Evolutionary conservation across 2,329 filamentous ascomycete genomes (phyloP), one percentile per base, ranked within the genome.

Genomic region (Acephala macrosclerotiorum): DNA sequence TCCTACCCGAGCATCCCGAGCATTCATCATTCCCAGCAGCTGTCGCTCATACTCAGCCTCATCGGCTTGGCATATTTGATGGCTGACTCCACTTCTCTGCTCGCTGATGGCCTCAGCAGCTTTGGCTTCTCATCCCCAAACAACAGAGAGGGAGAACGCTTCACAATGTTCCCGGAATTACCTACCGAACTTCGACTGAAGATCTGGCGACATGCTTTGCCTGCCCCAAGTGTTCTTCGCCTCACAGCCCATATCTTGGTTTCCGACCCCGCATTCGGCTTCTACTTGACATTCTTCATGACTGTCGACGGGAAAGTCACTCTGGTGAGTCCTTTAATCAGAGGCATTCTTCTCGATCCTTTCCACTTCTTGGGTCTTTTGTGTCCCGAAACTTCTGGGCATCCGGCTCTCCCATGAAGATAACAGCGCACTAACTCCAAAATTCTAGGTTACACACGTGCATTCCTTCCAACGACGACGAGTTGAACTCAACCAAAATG

Each of bases 111-210:
- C n/a, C 45, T 49, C 45, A 22, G 25, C 14, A n/a, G 49, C 49
- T 53, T 53, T 1, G 26, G 49, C 25, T 33, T 53, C n/a, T 22
- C 49, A 29, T 14, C 22, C 11, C 1, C 14, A 11, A 25, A 53
- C 11, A 16, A 53, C 26, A 29, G 25, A 18, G 25, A 57, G 29
- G 12, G 9, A 2, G 29, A 57, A 20, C 9, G 14, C 35, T 40
- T 57, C 55, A 38, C 16, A 9, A 26, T 57, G 20, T 56, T 62
- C 38, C 38, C 60, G 5, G 36, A 22, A 18, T 26, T 62, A 1
- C 60, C 60, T 16, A 33, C 49, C 1, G 51, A 62, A 35, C 60
- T 62, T 16, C 60, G 60, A 2, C 33, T 29, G 25, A 62, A 62
- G 16, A 47, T 62, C 35, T 62, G 14, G 9, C 11, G 11, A 20